Conservation (phyloP, 768 basidiomycete species). For the Tricholoma saponaceum region DNA sequence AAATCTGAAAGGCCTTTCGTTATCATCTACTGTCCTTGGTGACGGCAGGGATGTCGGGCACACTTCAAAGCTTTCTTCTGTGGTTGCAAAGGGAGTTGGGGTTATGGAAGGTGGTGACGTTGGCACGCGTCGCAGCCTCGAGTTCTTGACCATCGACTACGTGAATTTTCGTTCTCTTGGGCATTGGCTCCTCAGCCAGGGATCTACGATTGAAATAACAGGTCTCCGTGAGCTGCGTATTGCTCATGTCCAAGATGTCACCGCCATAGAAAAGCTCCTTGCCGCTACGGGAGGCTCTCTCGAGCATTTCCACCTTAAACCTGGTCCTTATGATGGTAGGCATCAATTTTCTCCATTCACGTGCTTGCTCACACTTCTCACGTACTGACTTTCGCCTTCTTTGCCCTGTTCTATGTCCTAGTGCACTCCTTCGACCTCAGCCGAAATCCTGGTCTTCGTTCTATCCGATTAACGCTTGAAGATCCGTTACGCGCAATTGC, state of each 20-base stretch:
- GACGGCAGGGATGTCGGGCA: slow-evolving; percentile 9
- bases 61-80: neutral
- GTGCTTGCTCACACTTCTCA: neutral
- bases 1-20: slow-evolving; percentile 31
- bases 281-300: slow-evolving; percentile 29
- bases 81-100: neutral
- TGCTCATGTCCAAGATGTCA: slow-evolving; percentile 35
- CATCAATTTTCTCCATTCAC: neutral
- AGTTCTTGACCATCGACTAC: slow-evolving; percentile 39
- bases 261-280: slow-evolving; percentile 32
- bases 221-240: slow-evolving; percentile 39
- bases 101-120: neutral
- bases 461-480: slow-evolving; percentile 38
- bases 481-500: slow-evolving; percentile 31
- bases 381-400: neutral
- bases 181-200: slow-evolving; percentile 32
- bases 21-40: slow-evolving; percentile 32
- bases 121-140: slow-evolving; percentile 15
- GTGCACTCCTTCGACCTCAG: slow-evolving; percentile 34
- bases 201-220: slow-evolving; percentile 28
- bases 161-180: slow-evolving; percentile 32
- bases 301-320: slow-evolving; percentile 42
- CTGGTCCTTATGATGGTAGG: slow-evolving; percentile 37
- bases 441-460: slow-evolving; percentile 30
- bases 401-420: slow-evolving; percentile 10